Evolutionary conservation across 2,329 filamentous ascomycete species (phyloP).

Genomic region (Graphiopsis chlorocephala): DNA sequence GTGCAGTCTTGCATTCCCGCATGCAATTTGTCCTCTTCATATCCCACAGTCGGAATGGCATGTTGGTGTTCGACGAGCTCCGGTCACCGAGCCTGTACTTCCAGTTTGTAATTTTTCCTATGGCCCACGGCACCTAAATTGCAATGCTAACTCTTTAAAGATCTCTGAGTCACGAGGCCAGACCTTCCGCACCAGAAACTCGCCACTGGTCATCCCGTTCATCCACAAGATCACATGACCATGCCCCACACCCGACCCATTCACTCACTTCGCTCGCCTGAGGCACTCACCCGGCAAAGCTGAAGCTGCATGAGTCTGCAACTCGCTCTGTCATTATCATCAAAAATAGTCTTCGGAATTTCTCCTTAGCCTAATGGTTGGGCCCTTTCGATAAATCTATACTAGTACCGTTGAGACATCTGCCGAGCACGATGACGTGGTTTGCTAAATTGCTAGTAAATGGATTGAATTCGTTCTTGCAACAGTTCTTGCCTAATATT

Average conservation of each 20-base stretch:
- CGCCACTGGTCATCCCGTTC: not conserved
- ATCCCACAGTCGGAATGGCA: not conserved
- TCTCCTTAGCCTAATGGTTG: too few relatives aligned
- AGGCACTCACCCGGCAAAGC: not conserved
- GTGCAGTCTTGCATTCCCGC: not conserved
- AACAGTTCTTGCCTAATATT: not conserved
- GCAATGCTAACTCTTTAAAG: not conserved
- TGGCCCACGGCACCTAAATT: not conserved
- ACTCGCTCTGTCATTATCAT: too few relatives aligned
- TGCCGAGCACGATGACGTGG: not conserved
- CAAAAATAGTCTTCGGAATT: too few relatives aligned
- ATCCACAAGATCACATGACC: not conserved
- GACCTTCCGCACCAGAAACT: not conserved
- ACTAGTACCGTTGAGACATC: not conserved
- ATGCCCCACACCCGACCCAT: not conserved
- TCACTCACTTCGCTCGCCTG: not conserved
- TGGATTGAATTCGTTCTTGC: not conserved
- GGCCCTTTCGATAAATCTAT: not conserved
- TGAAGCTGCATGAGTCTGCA: not conserved
- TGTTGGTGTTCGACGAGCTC: too few relatives aligned
- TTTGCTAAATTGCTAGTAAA: not conserved
- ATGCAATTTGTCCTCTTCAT: not conserved
- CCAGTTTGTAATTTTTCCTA: not conserved
- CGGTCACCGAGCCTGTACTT: not conserved
- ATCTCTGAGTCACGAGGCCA: not conserved